These are phyloP conservation scores for Theileria orientalis DNA, from an alignment of 169 alveolate genomes.

Conservation along the genomic window DNA sequence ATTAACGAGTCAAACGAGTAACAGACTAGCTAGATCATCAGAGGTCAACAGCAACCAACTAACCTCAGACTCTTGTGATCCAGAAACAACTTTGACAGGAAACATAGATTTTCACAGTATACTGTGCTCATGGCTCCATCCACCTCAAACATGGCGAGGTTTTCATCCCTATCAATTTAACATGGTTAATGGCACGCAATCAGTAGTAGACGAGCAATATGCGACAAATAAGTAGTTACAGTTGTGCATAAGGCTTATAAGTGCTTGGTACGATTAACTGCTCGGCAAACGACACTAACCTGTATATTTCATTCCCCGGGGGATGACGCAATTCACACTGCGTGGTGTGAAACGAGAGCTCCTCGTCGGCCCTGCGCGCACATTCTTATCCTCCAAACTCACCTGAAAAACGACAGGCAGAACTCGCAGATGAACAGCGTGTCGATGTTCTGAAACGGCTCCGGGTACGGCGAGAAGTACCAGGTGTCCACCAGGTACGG, in stretches of 20 bases:
- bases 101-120: constrained; percentile 96
- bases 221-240: background rate
- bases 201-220: background rate
- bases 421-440: constrained; percentile 92
- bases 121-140: constrained; percentile 91
- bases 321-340: constrained; percentile 91
- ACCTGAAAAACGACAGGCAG: constrained; percentile 89
- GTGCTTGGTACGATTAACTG: too few species aligned
- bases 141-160: constrained; percentile 92
- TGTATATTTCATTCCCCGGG: constrained; percentile 97
- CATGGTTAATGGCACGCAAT: too few species aligned
- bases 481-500: constrained; percentile 92
- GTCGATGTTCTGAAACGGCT: constrained; percentile 90
- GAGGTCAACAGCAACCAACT: too few species aligned
- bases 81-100: constrained; percentile 91
- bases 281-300: constrained; percentile 21
- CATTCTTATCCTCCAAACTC: background rate
- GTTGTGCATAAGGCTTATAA: too few species aligned
- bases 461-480: constrained; percentile 98
- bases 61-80: constrained; percentile 94
- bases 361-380: constrained; percentile 77
- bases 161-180: constrained; percentile 88
- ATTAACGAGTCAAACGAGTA: background rate
- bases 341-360: constrained; percentile 83
- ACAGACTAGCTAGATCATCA: too few species aligned